Base-by-base conservation (phyloP, 2,329 filamentous ascomycete species). In the Bretziella fagacearum region DNA sequence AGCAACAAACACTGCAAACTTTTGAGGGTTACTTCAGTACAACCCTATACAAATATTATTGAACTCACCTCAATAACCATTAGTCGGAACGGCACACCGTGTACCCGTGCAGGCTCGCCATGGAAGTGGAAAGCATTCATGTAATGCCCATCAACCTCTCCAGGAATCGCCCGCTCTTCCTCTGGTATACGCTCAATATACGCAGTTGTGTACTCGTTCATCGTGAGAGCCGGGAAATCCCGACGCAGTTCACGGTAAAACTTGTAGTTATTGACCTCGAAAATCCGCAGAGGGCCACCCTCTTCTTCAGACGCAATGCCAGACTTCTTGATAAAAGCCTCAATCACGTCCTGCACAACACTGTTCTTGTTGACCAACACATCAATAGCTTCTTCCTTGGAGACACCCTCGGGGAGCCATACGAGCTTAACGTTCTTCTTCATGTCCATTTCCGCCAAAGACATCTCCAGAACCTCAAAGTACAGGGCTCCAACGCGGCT, bases 391-490 rank as follows among this genome's bases (percentile, higher is more conserved):
- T 95, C 86, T 77, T 94, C 87, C 66, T 95, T 96, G 8, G 77
- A 77, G 52, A 96, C 81, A 36, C 91, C 91, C 53, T 98, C 91
- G 33, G 80, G 82, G 39, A 98, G 67, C 77, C 82, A 89, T 1
- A 71, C 83, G 41, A 98, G 65, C 60, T 84, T 89, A 53, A 96
- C 66, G 49, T 68, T 76, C 67, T 93, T 95, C 67, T 93, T 91
- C 48, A 84, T 91, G 58, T 98, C 91, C 36, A 93, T 70, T 61
- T 98, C 93, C 20, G 84, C 82, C 40, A 98, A 65, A 56, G 85
- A 94, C 68, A 95, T 93, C 53, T 98, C 91, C 33, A 98, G 66
- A 23, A 96, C 76, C 60, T 98, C 91, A 58, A 87, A 98, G 61
- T 80, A 96, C 45, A 98, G 68, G 1, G 81, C 76, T 61, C 96